Base-by-base conservation (phyloP, 192 early-diverging fungal species). In the Umbelopsis sp. region DNA sequence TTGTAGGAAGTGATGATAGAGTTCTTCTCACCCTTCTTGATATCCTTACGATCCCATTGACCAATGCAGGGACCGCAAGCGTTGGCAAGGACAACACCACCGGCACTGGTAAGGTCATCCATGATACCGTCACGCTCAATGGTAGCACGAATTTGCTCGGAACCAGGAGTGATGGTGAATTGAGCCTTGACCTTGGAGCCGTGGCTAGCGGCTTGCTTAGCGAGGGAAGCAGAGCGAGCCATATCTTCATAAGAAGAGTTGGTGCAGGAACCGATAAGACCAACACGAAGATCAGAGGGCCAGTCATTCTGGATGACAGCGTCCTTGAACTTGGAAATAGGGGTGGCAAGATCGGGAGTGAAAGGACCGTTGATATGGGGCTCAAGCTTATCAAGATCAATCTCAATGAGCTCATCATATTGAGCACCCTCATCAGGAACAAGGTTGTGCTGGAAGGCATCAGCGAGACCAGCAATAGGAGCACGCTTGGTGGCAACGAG, bases 1-100 rank as follows among this genome's bases (percentile, higher is more conserved):
- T 98, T 98, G 88, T 97, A 98, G 54, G 96, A 97, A 79, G 95
- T 98, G 82, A 98, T 88, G 85, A 98, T 98, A 21, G 95, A 93
- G 91, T 98, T 98, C 85, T 92, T 91, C 65, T 93, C 93, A 78
- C 96, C 96, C 90, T 97, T 96, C 87, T 92, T 91, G 74, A 96
- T 87, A 83, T 98, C 97, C 75, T 94, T 80, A 80, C 97, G 97
- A 81, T 97, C 96, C 97, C 97, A 98, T 85, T 97, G 95, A 74
- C 97, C 97, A 78, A 98, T 98, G 85, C 97, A 98, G 47, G 97
- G 97, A 47, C 97, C 97, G 83, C 97, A 98, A 69, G 97, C 97
- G 84, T 98, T 98, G 78, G 97, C 95, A 66, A 96, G 90, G 47
- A 98, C 94, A 51, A 90, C 80, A 77, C 93, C 97, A 70, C 95